These are phyloP conservation scores for Exophiala phaeomuriformis DNA, from an alignment of 2,329 filamentous ascomycete species.

Conservation along the genomic window DNA sequence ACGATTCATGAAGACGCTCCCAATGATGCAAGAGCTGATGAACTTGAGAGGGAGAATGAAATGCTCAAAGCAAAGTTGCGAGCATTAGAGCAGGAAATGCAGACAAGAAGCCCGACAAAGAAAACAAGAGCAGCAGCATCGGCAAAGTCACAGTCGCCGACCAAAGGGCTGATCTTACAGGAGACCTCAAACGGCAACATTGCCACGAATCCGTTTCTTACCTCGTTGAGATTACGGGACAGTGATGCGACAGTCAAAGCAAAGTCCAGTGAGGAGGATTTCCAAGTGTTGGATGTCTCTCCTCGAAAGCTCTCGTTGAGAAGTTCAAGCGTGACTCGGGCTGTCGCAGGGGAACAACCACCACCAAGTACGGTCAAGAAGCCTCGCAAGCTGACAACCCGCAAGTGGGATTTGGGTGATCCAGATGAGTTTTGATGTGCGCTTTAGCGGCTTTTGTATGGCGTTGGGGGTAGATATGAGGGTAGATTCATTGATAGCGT, in stretches of 20 bases:
- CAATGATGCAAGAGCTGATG: constrained; percentile 50
- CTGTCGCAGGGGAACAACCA: constrained; percentile 18
- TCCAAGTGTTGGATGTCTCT: constrained; percentile 20
- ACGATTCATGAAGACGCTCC: constrained; percentile 45
- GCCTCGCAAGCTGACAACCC: constrained; percentile 39
- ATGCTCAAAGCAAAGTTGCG: constrained; percentile 58
- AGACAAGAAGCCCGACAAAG: constrained; percentile 56
- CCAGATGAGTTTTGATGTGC: constrained; percentile 33
- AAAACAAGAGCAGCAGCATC: constrained; percentile 29
- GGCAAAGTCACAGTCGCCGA: constrained; percentile 15
- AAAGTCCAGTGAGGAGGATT: constrained; percentile 9
- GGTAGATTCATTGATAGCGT: not conserved
- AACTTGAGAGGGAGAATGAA: constrained; percentile 65
- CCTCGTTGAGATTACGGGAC: constrained; percentile 17
- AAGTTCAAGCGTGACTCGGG: constrained; percentile 17
- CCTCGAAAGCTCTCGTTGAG: constrained; percentile 24
- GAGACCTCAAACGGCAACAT: constrained; percentile 22
- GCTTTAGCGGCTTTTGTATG: not conserved
- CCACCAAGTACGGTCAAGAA: constrained; percentile 34
- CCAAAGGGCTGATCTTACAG: constrained; percentile 20
- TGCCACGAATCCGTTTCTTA: constrained; percentile 23
- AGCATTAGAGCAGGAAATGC: constrained; percentile 59
- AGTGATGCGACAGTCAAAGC: constrained; percentile 18
- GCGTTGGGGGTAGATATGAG: not conserved
- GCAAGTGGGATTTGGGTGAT: constrained; percentile 43